Evolutionary conservation across 106 monocot species (phyloP), one percentile per base, ranked within the genome.

Genomic region (Acorus calamus): DNA sequence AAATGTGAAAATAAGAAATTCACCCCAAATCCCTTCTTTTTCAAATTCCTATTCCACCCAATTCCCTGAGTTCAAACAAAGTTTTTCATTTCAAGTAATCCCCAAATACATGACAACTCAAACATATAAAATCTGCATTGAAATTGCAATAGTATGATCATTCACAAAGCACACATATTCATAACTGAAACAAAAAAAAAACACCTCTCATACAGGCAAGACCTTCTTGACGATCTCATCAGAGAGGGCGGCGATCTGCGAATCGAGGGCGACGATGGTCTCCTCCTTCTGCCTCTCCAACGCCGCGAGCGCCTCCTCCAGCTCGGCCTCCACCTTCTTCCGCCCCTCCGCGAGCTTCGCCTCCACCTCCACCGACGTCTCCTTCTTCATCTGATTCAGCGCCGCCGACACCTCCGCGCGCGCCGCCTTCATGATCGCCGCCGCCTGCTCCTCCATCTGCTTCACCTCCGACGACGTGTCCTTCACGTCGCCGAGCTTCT

Each of bases 321-420:
- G 81, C 86, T 94, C 94, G 28, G 73, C 81, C 73, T 94, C 94
- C 42, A 94, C 81, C 56, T 65, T 66, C 69, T 71, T 78, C 70
- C 79, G 73, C 4, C 83, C 86, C 62, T 86, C 89, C 0, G 79
- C 84, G 45, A 94, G 77, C 76, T 80, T 81, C 50, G 6, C 11
- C 66, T 94, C 94, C 58, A 94, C 67, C 82, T 94, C 94, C 2
- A 63, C 68, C 11, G 86, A 68, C 11, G 83, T 82, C 77, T 94
- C 94, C 79, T 84, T 89, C 89, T 86, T 89, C 94, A 89, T 94
- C 84, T 89, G 69, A 79, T 89, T 94, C 55, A 89, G 77, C 55
- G 94, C 94, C 3, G 94, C 86, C 6, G 94, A 71, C 52, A 94
- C 72, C 82, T 94, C 94, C 50, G 94, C 94, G 11, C 89, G 64